Evolutionary conservation across 164 flowering plant species (phyloP), one percentile per base, ranked within the genome.

Genomic region (Vitis rupestris): DNA sequence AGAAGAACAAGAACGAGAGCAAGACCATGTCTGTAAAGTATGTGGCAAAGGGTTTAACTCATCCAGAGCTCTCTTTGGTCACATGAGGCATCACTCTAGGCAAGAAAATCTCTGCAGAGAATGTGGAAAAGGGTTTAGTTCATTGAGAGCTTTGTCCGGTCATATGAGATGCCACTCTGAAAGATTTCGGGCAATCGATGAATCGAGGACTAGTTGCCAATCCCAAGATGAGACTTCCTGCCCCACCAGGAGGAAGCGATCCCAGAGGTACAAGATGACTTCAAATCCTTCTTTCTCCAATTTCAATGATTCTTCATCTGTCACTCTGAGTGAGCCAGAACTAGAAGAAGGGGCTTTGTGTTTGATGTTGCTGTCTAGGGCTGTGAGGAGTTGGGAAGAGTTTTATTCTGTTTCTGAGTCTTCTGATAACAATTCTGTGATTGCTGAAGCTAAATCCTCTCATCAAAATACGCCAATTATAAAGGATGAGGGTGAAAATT

Each of bases 281-380:
- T 27, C 72, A 5, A 71, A 15, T 70, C 59, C 59, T 72, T 67
- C 69, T 16, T 51, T 62, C 49, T 74, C 81, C 61, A 10, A 61
- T 72, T 59, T 65, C 68, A 65, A 65, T 76, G 70, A 51, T 15
- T 80, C 79, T 72, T 59, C 37, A 29, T 67, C 16, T 55, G 60
- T 48, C 61, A 29, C 50, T 74, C 76, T 70, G 53, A 13, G 31
- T 67, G 84, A 73, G 27, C 52, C 57, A 65, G 86, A 81, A 52
- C 63, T 53, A 1, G 68, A 65, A 65, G 80, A 76, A 53, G 77
- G 13, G 1, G 88, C 82, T 61, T 3, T 62, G 37, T 62, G 71
- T 50, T 78, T 85, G 83, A 67, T 83, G 66, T 77, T 85, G 84
- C 62, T 85, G 10, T 82, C 88, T 54, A 70, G 63, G 58, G 86